Evolutionary conservation across 352 stramenopile species (phyloP).

Genomic region (Thalassiosira sp.): DNA sequence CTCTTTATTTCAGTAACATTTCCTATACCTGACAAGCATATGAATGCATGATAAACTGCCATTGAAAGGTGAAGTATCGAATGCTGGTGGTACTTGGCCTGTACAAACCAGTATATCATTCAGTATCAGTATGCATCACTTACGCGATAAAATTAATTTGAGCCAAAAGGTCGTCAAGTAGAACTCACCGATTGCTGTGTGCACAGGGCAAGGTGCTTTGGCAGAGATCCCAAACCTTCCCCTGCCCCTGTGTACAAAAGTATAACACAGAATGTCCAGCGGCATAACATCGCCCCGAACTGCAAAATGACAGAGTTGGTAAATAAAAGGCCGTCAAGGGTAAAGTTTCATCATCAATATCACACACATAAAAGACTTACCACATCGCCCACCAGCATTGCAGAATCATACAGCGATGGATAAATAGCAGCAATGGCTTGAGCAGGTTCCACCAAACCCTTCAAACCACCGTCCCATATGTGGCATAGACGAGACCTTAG

Average conservation of each 20-base stretch:
- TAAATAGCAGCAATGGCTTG: neutral
- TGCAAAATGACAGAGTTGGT: too few relatives aligned
- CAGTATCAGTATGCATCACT: too few relatives aligned
- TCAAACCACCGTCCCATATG: slow-evolving; percentile 6
- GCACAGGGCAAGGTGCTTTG: slow-evolving; percentile 4
- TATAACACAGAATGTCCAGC: too few relatives aligned
- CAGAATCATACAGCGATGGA: slow-evolving; percentile 14
- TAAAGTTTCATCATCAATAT: too few relatives aligned
- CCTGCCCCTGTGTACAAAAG: too few relatives aligned
- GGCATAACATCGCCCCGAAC: too few relatives aligned
- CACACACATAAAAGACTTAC: too few relatives aligned
- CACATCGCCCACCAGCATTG: slow-evolving; percentile 19
- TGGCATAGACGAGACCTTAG: slow-evolving; percentile 5
- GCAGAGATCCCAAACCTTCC: slow-evolving; percentile 1
- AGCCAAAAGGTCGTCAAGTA: too few relatives aligned
- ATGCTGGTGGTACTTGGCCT: slow-evolving; percentile 16
- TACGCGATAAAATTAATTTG: too few relatives aligned
- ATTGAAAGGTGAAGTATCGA: slow-evolving; percentile 8
- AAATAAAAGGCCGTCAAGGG: too few relatives aligned
- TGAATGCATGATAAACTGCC: slow-evolving; percentile 4
- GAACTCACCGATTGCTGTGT: too few relatives aligned
- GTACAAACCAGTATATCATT: too few relatives aligned
- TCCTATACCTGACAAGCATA: neutral
- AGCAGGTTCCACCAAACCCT: slow-evolving; percentile 7
- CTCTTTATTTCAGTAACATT: neutral